Conservation (phyloP, 176 grass and related monocot genomes). For the Oryza officinalis region DNA sequence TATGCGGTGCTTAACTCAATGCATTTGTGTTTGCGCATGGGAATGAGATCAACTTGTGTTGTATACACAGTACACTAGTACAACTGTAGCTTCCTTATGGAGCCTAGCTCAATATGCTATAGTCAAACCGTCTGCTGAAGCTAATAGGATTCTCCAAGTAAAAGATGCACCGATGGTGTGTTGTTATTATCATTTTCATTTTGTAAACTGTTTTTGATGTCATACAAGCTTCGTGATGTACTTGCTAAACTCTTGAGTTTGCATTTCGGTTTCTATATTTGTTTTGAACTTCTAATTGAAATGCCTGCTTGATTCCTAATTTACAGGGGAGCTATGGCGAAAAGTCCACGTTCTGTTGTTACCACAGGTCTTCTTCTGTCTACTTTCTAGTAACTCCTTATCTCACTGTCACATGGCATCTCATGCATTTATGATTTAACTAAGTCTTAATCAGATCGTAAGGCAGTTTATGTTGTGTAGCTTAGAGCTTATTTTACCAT, state of each 20-base stretch:
- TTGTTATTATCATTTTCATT: neutral
- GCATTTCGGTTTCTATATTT: constrained; percentile 13
- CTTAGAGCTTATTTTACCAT: constrained; percentile 3
- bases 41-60: neutral
- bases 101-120: neutral
- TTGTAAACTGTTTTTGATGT: neutral
- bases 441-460: neutral
- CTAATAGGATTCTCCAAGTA: neutral
- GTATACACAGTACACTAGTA: neutral
- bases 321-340: constrained; percentile 43
- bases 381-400: constrained; percentile 2
- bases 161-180: neutral
- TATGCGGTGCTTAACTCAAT: neutral
- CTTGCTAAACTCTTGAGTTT: neutral
- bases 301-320: constrained; percentile 33
- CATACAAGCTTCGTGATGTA: neutral
- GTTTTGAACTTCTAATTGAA: constrained; percentile 18
- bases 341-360: constrained; percentile 19
- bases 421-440: neutral
- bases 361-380: constrained; percentile 28
- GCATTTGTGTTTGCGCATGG: neutral
- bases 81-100: neutral
- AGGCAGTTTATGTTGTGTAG: neutral
- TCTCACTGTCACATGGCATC: neutral
- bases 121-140: neutral